Base-by-base conservation (phyloP, 2,329 filamentous ascomycete species). In the Bipolaris cookei region DNA sequence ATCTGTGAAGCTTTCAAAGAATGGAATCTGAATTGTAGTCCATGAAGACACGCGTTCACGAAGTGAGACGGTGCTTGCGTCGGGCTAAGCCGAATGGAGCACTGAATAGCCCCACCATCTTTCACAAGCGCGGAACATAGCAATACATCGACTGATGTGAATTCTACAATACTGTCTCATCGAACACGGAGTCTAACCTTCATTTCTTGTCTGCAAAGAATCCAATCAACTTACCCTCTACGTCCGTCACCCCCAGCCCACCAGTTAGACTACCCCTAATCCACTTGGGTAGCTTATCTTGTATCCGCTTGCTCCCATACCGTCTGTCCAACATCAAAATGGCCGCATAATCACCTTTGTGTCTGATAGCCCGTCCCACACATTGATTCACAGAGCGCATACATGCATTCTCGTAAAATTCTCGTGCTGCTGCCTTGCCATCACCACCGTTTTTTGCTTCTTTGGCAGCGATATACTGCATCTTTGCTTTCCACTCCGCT, bases 331-430 rank as follows among this genome's bases (percentile, higher is more conserved):
- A 80, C 71, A 99, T 83, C 54, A 97, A 78, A 62, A 99, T 97
- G 14, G 90, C 88, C 4, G 95, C 95, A 77, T 96, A 98, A 77
- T 99, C 95, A 21, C 85, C 86, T 53, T 84, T 85, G 73, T 99
- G 95, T 44, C 95, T 83, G 67, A 99, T 97, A 1, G 92, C 95
- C 56, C 95, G 83, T 0, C 95, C 95, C 65, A 99, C 93, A 71
- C 91, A 95, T 80, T 99, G 95, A 75, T 99, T 99, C 4, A 99
- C 95, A 4, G 93, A 92, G 37, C 95, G 84, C 93, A 99, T 97
- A 75, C 93, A 97, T 0, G 91, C 87, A 72, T 98, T 98, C 74
- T 97, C 92, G 72, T 96, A 96, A 71, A 91, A 96, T 59, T 94
- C 90, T 50, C 89, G 81, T 1, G 89, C 88, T 4, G 88, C 80